Evolutionary conservation across 305 asterid genomes (phyloP), one percentile per base, ranked within the genome.

Genomic region (Solanum hybrid): DNA sequence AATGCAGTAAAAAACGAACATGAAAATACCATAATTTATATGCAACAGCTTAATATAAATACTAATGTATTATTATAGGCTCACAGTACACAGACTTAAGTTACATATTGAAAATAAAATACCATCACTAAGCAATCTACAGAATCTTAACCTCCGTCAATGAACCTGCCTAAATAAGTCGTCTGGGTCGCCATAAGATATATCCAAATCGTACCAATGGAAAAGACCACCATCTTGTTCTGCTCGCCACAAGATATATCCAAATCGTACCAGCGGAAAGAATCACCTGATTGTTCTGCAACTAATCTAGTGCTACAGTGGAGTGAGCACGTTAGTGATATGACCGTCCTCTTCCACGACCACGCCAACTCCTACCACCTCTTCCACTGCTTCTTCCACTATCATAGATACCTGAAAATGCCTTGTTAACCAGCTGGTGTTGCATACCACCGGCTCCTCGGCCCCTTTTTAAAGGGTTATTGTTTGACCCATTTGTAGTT

Each of bases 351-450:
- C 93, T 94, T 38, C 97, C 96, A 89, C 98, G 92, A 69, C 96
- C 94, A 56, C 89, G 86, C 88, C 92, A 69, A 22, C 90, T 90
- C 89, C 93, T 88, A 46, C 90, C 90, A 87, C 94, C 89, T 84
- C 93, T 92, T 77, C 90, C 71, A 35, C 95, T 92, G 17, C 94
- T 94, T 40, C 95, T 87, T 79, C 97, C 92, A 26, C 93, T 91
- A 1, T 92, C 90, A 8, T 91, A 91, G 89, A 96, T 82, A 60
- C 96, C 98, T 92, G 92, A 96, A 91, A 96, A 96, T 69, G 98
- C 98, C 93, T 92, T 95, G 90, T 93, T 94, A 76, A 96, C 91
- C 40, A 97, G 96, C 92, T 95, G 98, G 93, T 93, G 94, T 88
- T 93, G 98, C 66, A 90, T n/a, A 60, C 95, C 94, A 76, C 97